These are phyloP conservation scores for Leccinum imitatum DNA, from an alignment of 768 basidiomycete species.

Conservation along the genomic window DNA sequence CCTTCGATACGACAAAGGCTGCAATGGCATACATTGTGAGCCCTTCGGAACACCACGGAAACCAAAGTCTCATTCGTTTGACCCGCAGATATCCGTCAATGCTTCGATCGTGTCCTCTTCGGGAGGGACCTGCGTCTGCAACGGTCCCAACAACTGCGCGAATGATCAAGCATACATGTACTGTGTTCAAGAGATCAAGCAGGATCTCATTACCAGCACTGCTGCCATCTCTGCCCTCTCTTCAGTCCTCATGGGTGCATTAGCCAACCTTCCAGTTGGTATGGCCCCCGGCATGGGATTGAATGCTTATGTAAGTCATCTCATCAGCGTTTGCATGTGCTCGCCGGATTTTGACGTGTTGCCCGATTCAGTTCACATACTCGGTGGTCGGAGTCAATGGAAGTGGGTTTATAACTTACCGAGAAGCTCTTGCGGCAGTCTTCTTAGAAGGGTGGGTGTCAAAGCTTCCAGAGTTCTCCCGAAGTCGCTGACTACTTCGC, in stretches of 20 bases:
- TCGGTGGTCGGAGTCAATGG: conserved; percentile 87
- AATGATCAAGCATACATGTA: conserved; percentile 51
- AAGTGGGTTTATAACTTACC: conserved; percentile 63
- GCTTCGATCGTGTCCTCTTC: conserved; percentile 73
- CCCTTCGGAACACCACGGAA: background rate
- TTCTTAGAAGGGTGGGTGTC: conserved; percentile 77
- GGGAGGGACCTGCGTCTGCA: conserved; percentile 82
- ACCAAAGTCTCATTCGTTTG: background rate
- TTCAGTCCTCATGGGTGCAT: conserved; percentile 77
- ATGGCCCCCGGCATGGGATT: conserved; percentile 85
- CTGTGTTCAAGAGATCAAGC: conserved; percentile 61
- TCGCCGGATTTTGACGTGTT: background rate
- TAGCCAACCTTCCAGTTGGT: conserved; percentile 88
- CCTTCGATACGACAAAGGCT: conserved; percentile 40
- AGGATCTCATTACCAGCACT: conserved; percentile 81
- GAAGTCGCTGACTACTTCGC: background rate
- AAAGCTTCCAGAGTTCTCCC: background rate
- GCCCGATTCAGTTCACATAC: conserved; percentile 67
- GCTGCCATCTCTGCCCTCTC: conserved; percentile 74
- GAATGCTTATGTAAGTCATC: conserved; percentile 67
- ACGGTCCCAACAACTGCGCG: conserved; percentile 51
- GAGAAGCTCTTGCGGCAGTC: conserved; percentile 80
- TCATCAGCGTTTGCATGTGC: background rate
- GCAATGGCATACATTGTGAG: conserved; percentile 84
- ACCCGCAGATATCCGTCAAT: conserved; percentile 74